phyloP scores from a whole-genome alignment of 2,329 filamentous ascomycete genomes.

The Domatiomyces catenatus region DNA sequence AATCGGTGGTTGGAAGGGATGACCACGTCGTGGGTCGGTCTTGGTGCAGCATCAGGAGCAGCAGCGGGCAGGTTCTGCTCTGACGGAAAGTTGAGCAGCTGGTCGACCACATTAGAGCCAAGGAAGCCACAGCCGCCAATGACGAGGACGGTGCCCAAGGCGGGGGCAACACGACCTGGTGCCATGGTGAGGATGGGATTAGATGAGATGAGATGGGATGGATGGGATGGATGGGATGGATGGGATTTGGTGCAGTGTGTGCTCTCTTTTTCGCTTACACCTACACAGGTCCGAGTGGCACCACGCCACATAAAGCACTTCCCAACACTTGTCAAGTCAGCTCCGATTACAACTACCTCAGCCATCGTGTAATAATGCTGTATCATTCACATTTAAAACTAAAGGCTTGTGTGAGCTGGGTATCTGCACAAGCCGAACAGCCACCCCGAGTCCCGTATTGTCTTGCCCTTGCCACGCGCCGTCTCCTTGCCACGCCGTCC shows the following conservation, averaged over 20 bases:
- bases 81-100: conserved; percentile 48
- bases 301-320: no score
- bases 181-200: conserved; percentile 3
- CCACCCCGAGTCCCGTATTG: neutral
- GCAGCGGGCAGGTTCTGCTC: conserved; percentile 17
- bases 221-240: no score
- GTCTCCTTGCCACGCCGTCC: no score
- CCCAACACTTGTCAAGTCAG: no score
- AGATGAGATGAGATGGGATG: no score
- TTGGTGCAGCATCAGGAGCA: neutral
- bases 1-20: conserved; percentile 12
- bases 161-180: conserved; percentile 14
- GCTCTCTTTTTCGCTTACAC: no score
- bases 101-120: conserved; percentile 64
- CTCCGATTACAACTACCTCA: no score
- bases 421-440: neutral
- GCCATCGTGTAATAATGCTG: no score
- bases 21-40: neutral
- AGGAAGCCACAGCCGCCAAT: conserved; percentile 76
- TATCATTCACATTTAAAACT: neutral
- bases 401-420: neutral
- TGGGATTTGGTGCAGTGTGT: no score
- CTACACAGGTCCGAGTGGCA: no score
- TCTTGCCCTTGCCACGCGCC: no score
- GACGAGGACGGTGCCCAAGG: conserved; percentile 57